Evolutionary conservation across 1,139 yeast species (phyloP).

Genomic region (Lizanozyma gosingica): DNA sequence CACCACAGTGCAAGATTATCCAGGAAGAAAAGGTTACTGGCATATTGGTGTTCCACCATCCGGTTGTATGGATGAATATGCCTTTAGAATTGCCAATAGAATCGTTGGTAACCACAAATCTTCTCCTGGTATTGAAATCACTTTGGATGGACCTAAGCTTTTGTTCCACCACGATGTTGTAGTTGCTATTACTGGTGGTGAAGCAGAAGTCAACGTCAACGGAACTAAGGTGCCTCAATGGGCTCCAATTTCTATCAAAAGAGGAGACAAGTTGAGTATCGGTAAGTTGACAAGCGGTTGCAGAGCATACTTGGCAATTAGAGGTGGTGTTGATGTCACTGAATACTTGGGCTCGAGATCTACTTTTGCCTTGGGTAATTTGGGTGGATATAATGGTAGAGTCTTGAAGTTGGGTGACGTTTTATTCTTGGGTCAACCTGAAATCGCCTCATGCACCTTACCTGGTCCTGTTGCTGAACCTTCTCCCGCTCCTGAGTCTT

Average conservation of each 20-base stretch:
- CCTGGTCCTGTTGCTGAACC: constrained; percentile 70
- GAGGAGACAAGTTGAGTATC: constrained; percentile 70
- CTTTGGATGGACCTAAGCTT: constrained; percentile 79
- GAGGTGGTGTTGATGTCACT: constrained; percentile 92
- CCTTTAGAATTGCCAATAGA: constrained; percentile 82
- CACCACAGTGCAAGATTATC: constrained; percentile 93
- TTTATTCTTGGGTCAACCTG: constrained; percentile 74
- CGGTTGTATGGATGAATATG: constrained; percentile 94
- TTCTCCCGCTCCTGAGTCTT: constrained; percentile 39
- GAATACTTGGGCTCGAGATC: constrained; percentile 95
- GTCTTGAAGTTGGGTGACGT: constrained; percentile 89
- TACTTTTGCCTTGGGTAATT: constrained; percentile 86
- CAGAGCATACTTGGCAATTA: constrained; percentile 79
- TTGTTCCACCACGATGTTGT: constrained; percentile 73
- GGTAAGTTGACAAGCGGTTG: constrained; percentile 81
- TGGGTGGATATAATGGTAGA: constrained; percentile 94
- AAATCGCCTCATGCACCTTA: constrained; percentile 54
- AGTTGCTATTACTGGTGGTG: constrained; percentile 83
- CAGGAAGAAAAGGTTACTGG: constrained; percentile 90
- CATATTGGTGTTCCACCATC: constrained; percentile 93
- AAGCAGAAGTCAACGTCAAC: constrained; percentile 56
- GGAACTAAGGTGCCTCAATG: constrained; percentile 46
- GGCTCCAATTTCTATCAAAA: constrained; percentile 58
- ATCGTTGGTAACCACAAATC: constrained; percentile 76
- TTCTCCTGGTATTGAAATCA: constrained; percentile 87